Percentiles rank a stretch among this genome's conserved stretches.
phyloP scores from a whole-genome alignment of 192 early-diverging fungal genomes.

The Umbelopsis sp. region DNA sequence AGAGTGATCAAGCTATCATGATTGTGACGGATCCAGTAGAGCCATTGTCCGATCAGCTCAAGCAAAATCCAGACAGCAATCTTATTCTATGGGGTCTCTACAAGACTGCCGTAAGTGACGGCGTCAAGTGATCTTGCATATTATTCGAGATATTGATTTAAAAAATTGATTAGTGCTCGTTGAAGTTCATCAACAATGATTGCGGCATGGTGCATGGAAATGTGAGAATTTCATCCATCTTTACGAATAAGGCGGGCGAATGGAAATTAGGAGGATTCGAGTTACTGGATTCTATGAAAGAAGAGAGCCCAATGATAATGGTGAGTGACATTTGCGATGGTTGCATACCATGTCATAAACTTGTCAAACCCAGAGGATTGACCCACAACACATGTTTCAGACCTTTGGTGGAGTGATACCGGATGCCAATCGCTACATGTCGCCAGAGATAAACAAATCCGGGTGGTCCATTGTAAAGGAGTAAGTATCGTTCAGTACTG shows the following conservation, averaged over 20 bases:
- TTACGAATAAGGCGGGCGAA: slow-evolving; percentile 89
- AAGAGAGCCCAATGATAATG: slow-evolving; percentile 66
- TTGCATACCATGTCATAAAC: too few relatives aligned
- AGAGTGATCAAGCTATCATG: slow-evolving; percentile 65
- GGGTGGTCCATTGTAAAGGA: slow-evolving; percentile 64
- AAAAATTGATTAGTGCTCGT: slow-evolving; percentile 57
- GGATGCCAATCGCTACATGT: slow-evolving; percentile 68
- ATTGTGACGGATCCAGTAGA: slow-evolving; percentile 88
- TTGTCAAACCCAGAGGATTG: background rate
- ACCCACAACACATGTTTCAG: slow-evolving; percentile 24
- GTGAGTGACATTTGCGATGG: slow-evolving; percentile 31
- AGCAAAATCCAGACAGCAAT: slow-evolving; percentile 53
- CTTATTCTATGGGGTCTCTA: slow-evolving; percentile 86
- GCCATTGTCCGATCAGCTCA: slow-evolving; percentile 65
- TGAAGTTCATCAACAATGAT: slow-evolving; percentile 89
- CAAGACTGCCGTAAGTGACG: slow-evolving; percentile 75
- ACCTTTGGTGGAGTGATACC: slow-evolving; percentile 66
- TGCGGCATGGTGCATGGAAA: slow-evolving; percentile 88
- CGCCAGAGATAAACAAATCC: slow-evolving; percentile 71
- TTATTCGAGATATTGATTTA: background rate
- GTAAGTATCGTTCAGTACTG: slow-evolving; percentile 38
- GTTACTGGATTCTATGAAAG: slow-evolving; percentile 67
- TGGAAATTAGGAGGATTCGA: slow-evolving; percentile 96
- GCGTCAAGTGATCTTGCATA: background rate
- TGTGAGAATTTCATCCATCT: slow-evolving; percentile 77